Evolutionary conservation across 129 eudicot genomes (phyloP), one percentile per base, ranked within the genome.

Genomic region (Kitagawia praeruptora): DNA sequence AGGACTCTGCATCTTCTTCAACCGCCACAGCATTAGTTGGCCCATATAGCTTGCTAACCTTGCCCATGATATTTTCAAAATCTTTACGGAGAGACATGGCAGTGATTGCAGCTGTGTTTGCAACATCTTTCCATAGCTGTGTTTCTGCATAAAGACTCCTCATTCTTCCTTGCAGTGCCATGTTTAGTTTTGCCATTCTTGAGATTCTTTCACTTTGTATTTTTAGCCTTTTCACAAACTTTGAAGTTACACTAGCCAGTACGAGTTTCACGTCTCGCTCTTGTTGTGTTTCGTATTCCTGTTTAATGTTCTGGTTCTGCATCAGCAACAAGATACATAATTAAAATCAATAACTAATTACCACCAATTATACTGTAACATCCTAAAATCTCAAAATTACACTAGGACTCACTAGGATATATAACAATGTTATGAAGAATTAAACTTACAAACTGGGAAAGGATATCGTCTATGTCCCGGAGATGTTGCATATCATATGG

Each of bases 1-100:
- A 86, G 5, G 89, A 86, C 81, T 86, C 86, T 19, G 63, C 84
- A n/a, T 83, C 86, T 16, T 86, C 84, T 66, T 80, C 84, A 76
- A 21, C 84, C 39, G 75, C 81, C 16, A 75, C 79, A 13, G 16
- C 81, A 4, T 28, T 37, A 4, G n/a, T 77, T 18, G 78, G 21
- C 66, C 64, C 77, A 28, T 76, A 80, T 4, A 23, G 28, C 8
- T 8, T 45, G 78, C 78, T 64, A 45, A 78, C 81, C 54, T 83
- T 84, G 37, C 76, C 77, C 48, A 86, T 77, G 37, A 83, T 84
- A 9, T 81, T 85, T 12, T 83, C 89, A 5, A 86, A 70, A 38
- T 86, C 84, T 13, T 31, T 38, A 0, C 87, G 87, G 21, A 86
- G 87, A 37, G 83, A 34, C 19, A 77, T 69, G 49, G 79, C 85